A percentile compares a stretch with the other conserved stretches of the same genome.
phyloP scores from a whole-genome alignment of 257 asterid genomes.

The Solanum tarapatanum region DNA sequence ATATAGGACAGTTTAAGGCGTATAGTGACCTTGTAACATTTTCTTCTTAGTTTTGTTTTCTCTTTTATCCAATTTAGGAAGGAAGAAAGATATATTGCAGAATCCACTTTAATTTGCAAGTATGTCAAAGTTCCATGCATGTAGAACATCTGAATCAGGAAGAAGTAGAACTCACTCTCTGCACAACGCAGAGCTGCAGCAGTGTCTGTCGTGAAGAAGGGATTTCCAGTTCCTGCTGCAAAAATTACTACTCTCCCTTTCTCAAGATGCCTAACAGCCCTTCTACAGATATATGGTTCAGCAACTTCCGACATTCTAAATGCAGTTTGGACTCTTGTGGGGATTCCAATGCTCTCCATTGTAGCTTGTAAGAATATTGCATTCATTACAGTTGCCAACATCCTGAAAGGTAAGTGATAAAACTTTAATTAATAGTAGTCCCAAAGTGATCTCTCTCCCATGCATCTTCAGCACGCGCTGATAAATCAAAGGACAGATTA shows the following conservation, averaged over 20 bases:
- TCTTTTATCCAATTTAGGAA: not conserved
- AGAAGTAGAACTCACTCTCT: slow-evolving; percentile 57
- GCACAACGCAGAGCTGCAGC: slow-evolving; percentile 97
- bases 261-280: slow-evolving; percentile 95
- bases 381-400: slow-evolving; percentile 98
- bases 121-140: not conserved
- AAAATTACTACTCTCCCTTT: slow-evolving; percentile 95
- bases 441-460: not conserved
- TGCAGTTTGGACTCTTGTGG: slow-evolving; percentile 97
- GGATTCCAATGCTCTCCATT: slow-evolving; percentile 96
- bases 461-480: not conserved
- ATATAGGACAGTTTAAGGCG: not conserved
- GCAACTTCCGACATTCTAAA: slow-evolving; percentile 99
- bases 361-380: slow-evolving; percentile 95
- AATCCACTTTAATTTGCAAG: not conserved
- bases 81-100: not conserved
- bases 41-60: not conserved
- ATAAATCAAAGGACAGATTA: not conserved
- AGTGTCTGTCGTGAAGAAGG: slow-evolving; percentile 99
- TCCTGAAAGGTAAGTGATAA: slow-evolving; percentile 34
- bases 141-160: not conserved
- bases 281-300: slow-evolving; percentile 87
- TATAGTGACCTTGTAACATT: not conserved
- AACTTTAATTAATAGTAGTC: not conserved
- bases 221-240: slow-evolving; percentile 98